These are phyloP conservation scores for Trypanosoma lewisi DNA, from an alignment of 208 protist species.

Conservation along the genomic window DNA sequence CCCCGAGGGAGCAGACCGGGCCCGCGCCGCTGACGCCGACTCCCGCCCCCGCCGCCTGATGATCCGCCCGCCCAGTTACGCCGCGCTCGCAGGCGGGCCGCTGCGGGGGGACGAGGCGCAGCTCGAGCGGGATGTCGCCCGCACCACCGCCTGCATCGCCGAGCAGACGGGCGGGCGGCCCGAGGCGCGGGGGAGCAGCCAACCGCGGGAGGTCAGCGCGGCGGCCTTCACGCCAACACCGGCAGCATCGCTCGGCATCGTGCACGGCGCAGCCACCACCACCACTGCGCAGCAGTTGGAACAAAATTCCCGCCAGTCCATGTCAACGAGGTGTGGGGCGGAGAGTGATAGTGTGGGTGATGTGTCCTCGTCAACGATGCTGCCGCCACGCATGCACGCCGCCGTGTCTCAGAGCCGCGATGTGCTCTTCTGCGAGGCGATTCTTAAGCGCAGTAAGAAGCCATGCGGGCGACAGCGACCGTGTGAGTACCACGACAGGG, in stretches of 20 bases:
- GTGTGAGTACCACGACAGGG: conserved; percentile 49
- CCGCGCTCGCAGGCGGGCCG: conserved; percentile 1
- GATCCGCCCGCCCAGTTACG: not conserved
- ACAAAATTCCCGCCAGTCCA: not conserved
- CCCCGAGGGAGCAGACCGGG: not conserved
- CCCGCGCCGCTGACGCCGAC: not conserved
- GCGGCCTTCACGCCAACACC: conserved; percentile 14
- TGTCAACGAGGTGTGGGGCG: not conserved
- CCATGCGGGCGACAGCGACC: conserved; percentile 42
- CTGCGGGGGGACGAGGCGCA: conserved; percentile 23
- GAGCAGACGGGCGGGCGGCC: conserved; percentile 3
- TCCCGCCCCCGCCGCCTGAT: not conserved
- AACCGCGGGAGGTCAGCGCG: conserved; percentile 1
- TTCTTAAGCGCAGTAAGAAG: conserved; percentile 49
- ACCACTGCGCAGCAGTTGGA: conserved; percentile 1
- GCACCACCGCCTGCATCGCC: conserved; percentile 18
- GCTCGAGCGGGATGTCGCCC: conserved; percentile 22
- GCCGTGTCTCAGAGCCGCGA: not conserved
- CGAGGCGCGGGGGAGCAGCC: not conserved
- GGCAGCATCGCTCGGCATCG: conserved; percentile 7
- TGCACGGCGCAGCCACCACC: not conserved
- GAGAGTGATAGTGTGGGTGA: not conserved
- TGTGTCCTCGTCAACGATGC: conserved; percentile 4
- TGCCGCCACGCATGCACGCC: not conserved
- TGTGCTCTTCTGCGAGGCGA: conserved; percentile 35